Evolutionary conservation across 2,329 filamentous ascomycete species (phyloP).

Genomic region (Stagonosporopsis rhizophila): DNA sequence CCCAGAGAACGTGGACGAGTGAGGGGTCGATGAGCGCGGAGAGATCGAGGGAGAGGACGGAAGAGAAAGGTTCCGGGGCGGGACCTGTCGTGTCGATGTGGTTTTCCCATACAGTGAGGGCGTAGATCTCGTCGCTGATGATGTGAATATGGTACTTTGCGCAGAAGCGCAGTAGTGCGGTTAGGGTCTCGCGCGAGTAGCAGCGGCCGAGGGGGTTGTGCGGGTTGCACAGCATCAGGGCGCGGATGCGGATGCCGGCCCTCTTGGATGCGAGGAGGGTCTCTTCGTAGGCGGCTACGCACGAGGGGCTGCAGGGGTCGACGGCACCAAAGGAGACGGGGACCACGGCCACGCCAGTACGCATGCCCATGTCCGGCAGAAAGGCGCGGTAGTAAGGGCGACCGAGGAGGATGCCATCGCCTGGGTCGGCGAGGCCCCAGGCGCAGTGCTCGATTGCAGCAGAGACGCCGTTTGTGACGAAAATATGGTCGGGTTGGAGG

Average conservation of each 20-base stretch:
- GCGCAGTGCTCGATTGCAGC: slow-evolving; percentile 53
- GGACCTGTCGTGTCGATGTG: slow-evolving; percentile 46
- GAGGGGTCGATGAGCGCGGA: slow-evolving; percentile 56
- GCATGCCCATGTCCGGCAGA: slow-evolving; percentile 53
- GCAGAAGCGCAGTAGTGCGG: slow-evolving; percentile 58
- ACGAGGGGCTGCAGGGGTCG: slow-evolving; percentile 54
- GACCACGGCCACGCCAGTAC: slow-evolving; percentile 54
- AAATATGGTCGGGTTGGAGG: slow-evolving; percentile 46
- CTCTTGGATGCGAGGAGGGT: slow-evolving; percentile 49
- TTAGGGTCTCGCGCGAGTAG: slow-evolving; percentile 50
- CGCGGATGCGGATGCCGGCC: slow-evolving; percentile 53
- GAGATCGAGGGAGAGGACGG: slow-evolving; percentile 24
- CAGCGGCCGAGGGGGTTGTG: slow-evolving; percentile 56
- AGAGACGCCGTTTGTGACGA: slow-evolving; percentile 53
- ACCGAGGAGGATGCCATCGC: slow-evolving; percentile 53
- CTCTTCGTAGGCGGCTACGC: slow-evolving; percentile 56
- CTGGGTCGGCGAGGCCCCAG: slow-evolving; percentile 52
- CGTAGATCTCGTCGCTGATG: slow-evolving; percentile 67
- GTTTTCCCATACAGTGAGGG: slow-evolving; percentile 55
- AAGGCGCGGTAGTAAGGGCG: slow-evolving; percentile 60
- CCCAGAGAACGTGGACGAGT: slow-evolving; percentile 60
- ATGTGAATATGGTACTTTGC: slow-evolving; percentile 60
- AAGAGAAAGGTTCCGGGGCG: slow-evolving; percentile 25
- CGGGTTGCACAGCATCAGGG: slow-evolving; percentile 60
- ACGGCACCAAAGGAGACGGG: slow-evolving; percentile 54